Conservation (phyloP, 441 rosid genomes). For the Erodium texanum region DNA sequence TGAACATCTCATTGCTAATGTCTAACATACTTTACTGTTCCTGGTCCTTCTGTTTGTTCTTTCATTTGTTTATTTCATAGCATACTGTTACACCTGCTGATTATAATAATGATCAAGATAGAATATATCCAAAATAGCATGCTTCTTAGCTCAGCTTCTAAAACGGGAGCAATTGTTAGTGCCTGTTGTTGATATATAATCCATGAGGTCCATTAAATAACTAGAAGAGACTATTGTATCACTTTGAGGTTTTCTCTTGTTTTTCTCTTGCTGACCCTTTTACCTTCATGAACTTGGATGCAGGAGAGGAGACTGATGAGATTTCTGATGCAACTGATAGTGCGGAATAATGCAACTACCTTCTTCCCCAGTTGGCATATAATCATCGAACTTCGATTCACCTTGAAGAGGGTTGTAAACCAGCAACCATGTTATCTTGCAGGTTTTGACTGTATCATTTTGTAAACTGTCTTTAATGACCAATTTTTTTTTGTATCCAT, state of each 20-base stretch:
- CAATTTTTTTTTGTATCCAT: constrained; percentile 11
- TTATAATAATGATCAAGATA: too few species aligned
- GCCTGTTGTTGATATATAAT: not conserved
- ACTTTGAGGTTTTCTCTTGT: not conserved
- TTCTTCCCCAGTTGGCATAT: constrained; percentile 4
- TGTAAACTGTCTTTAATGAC: constrained; percentile 10
- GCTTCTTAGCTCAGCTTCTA: too few species aligned
- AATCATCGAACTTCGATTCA: not conserved
- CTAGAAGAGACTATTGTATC: not conserved
- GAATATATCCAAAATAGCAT: too few species aligned
- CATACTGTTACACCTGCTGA: too few species aligned
- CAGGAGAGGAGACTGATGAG: constrained; percentile 25
- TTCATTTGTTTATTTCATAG: too few species aligned
- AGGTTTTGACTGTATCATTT: constrained; percentile 1
- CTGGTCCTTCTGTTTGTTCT: too few species aligned
- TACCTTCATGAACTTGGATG: constrained; percentile 3
- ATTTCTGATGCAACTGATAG: constrained; percentile 21
- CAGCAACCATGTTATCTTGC: constrained; percentile 5
- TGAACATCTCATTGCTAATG: too few species aligned
- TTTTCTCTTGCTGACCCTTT: not conserved
- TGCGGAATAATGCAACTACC: constrained; percentile 10
- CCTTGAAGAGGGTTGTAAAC: constrained; percentile 4
- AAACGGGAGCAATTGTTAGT: not conserved
- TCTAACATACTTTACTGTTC: too few species aligned
- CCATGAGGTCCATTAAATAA: not conserved